Base-by-base conservation (phyloP, 345 rosid genomes). In the Balakata baccata region DNA sequence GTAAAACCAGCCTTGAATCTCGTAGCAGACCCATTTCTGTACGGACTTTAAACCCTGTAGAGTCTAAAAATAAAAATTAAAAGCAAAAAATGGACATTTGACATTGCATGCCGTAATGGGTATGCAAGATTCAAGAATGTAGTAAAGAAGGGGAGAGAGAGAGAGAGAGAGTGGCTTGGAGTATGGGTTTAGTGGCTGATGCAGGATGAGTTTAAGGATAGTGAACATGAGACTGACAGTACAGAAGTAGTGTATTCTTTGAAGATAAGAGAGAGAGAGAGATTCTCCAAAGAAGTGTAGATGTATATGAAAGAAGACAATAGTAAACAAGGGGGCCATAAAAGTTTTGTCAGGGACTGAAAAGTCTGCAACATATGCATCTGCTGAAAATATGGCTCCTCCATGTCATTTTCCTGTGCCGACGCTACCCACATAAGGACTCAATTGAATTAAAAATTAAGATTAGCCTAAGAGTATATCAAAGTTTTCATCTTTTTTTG, bases 1-100 rank as follows among this genome's bases (percentile, higher is more conserved):
- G 82, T 37, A 84, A 75, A 81, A 77, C 69, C 68, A 74, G 39
- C 83, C 86, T 78, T 68, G 84, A 70, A 66, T 73, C 66, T 78
- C 76, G 75, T 64, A 66, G 75, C 66, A 76, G 82, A 78, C 72
- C 85, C 92, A 89, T 91, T 70, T 75, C 76, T 22, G 54, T 56
- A 71, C 9, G 61, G 23, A 61, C 66, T 52, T 71, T 38, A 70
- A 76, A 16, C 7, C 67, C 39, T 58, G 58, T n/a, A 68, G 49
- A 68, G 73, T 59, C 70, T 53, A 64, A 46, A 47, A 72, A 53
- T n/a, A 16, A 62, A 62, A 5, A 34, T 11, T 1, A 37, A 61
- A 70, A 77, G 50, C 50, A 39, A 72, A 64, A 41, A 72, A 76
- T 8, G 57, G 49, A 41, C 75, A 72, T 62, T 61, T 67, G 50